phyloP scores from a whole-genome alignment of 441 rosid species.

The Pelargonium myrrhifolium region DNA sequence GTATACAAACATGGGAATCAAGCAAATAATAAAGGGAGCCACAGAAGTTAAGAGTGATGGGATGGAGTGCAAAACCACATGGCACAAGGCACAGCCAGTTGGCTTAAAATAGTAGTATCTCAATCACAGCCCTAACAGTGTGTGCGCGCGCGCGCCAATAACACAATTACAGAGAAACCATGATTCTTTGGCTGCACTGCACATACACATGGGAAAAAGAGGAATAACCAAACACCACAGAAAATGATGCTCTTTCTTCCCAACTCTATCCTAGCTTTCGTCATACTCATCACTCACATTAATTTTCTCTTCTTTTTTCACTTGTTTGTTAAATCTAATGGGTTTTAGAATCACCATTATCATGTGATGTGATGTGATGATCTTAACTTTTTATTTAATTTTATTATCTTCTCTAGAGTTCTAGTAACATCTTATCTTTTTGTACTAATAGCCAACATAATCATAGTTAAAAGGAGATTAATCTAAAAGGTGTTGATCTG shows the following conservation, averaged over 20 bases:
- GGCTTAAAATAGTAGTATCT: constrained; percentile 25
- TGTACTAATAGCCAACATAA: constrained; percentile 19
- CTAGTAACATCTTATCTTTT: no score
- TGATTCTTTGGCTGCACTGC: constrained; percentile 41
- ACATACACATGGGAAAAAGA: constrained; percentile 26
- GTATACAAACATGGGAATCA: constrained; percentile 5
- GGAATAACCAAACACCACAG: constrained; percentile 23
- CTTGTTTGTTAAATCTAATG: constrained; percentile 1
- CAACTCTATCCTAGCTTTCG: constrained; percentile 18
- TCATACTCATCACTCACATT: constrained; percentile 16
- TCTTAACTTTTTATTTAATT: constrained; percentile 18
- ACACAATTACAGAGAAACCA: constrained; percentile 37
- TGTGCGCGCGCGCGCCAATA: constrained; percentile 2
- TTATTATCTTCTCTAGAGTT: not conserved
- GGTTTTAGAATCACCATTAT: constrained; percentile 23
- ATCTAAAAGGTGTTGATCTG: no score
- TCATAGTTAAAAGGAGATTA: no score
- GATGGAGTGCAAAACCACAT: not conserved
- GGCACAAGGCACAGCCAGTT: constrained; percentile 19
- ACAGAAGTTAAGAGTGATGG: constrained; percentile 11
- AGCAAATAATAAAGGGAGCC: not conserved
- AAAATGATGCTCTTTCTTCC: constrained; percentile 30
- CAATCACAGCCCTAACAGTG: constrained; percentile 28
- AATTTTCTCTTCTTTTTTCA: not conserved
- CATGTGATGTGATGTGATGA: constrained; percentile 28